These are phyloP conservation scores for Albifimbria verrucaria DNA, from an alignment of 2,329 filamentous ascomycete genomes.

Conservation along the genomic window DNA sequence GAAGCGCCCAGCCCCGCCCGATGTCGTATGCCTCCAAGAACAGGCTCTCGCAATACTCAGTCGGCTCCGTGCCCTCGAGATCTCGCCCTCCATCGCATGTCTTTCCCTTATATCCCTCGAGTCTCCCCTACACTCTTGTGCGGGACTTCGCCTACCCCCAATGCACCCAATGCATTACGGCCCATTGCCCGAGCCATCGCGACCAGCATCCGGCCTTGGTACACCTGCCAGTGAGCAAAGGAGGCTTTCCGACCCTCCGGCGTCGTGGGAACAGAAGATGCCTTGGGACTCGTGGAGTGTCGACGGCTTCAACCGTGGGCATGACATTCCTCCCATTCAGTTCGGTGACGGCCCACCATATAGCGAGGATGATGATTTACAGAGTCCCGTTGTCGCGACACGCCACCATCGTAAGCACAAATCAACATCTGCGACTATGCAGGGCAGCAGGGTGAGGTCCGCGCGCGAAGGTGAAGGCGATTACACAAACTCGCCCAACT, in stretches of 20 bases:
- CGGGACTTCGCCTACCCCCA: constrained; percentile 92
- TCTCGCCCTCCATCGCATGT: constrained; percentile 80
- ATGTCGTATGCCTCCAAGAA: constrained; percentile 77
- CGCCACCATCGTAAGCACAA: constrained; percentile 79
- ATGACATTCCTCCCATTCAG: constrained; percentile 76
- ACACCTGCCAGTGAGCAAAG: constrained; percentile 80
- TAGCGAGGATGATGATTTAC: constrained; percentile 92
- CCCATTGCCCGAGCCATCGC: constrained; percentile 70
- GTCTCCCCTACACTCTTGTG: constrained; percentile 81
- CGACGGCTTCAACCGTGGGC: constrained; percentile 55
- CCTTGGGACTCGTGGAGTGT: constrained; percentile 55
- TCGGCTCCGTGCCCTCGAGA: constrained; percentile 61
- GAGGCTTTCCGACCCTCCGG: constrained; percentile 78
- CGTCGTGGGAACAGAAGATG: constrained; percentile 68
- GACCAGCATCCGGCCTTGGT: constrained; percentile 72
- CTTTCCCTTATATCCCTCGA: constrained; percentile 82
- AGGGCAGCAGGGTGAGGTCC: constrained; percentile 38
- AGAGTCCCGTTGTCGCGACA: constrained; percentile 83
- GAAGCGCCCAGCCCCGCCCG: constrained; percentile 60
- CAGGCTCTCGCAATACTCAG: constrained; percentile 81
- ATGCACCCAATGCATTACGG: constrained; percentile 91
- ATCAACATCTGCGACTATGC: constrained; percentile 55
- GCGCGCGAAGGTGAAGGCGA: constrained; percentile 41
- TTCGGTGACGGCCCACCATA: constrained; percentile 89
- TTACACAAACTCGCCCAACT: constrained; percentile 46